Percentiles rank a stretch among this genome's conserved stretches.
Conservation (phyloP, 441 rosid species). For the Hura crepitans region DNA sequence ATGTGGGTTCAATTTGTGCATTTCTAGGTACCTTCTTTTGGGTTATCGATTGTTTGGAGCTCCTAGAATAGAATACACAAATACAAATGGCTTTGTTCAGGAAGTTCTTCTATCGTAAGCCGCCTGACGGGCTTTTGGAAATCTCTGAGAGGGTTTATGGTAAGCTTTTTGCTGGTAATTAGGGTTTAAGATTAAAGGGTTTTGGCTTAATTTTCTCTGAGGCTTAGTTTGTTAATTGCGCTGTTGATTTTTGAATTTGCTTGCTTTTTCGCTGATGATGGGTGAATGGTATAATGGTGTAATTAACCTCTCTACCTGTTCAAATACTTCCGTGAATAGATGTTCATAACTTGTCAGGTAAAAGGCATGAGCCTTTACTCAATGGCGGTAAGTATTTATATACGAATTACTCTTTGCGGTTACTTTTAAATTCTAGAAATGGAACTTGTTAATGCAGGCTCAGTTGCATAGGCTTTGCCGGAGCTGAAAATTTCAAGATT, state of each 20-base stretch:
- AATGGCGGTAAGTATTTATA: neutral
- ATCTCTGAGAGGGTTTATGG: constrained; percentile 87
- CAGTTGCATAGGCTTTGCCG: too few relatives aligned
- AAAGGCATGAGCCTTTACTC: neutral
- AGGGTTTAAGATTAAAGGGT: constrained; percentile 8
- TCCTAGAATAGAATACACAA: constrained; percentile 8
- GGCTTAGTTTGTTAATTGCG: neutral
- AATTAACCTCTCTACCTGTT: neutral
- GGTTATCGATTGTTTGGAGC: constrained; percentile 31
- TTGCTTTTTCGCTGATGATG: neutral
- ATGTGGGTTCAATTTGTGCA: constrained; percentile 34
- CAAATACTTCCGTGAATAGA: neutral
- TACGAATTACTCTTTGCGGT: neutral
- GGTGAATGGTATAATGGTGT: neutral
- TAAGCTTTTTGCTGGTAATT: constrained; percentile 32
- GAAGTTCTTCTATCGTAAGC: constrained; percentile 70
- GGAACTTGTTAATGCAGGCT: neutral
- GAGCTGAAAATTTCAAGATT: too few relatives aligned
- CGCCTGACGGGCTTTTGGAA: constrained; percentile 86
- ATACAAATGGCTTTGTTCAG: constrained; percentile 79
- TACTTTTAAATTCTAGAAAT: neutral
- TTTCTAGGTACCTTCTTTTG: constrained; percentile 20
- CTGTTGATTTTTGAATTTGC: neutral
- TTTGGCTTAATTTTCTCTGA: constrained; percentile 6
- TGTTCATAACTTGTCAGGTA: neutral